Base-by-base conservation (phyloP, 345 rosid genomes). In the Syzygium grande region DNA sequence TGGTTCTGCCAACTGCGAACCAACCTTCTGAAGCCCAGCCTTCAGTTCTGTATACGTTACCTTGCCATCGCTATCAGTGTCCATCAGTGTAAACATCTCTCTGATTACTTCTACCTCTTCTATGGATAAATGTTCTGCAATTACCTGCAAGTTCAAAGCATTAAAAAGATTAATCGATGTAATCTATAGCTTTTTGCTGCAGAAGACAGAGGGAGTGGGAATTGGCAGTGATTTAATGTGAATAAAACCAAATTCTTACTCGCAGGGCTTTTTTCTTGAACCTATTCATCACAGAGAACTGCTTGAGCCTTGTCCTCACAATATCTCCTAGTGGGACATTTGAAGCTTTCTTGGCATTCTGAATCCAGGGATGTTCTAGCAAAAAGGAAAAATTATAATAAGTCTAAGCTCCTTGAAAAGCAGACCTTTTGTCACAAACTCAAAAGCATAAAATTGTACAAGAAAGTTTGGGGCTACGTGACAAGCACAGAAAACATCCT, bases 291-390 rank as follows among this genome's bases (percentile, higher is more conserved):
- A 96, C 87, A 38, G 99, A 96, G 89, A 98, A 98, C 91, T 98
- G 99, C 92, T 92, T 98, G 84, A 98, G 95, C 89, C 99, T 93
- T 58, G 99, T 87, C 93, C 99, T 95, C 86, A 98, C 99, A 29
- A 95, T 93, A 90, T 98, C 99, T 78, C 99, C 99, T 59, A 98
- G 93, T 52, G 98, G 99, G 85, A 98, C 99, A 93, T 96, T 98
- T 22, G 99, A 92, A 89, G 99, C 99, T 90, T 98, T 98, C 95
- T 95, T 98, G 73, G 96, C 93, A 91, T 98, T 94, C 88, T 95
- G 99, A 90, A 96, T 84, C 99, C 99, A 98, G 27, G 99, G 92
- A 88, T 98, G 99, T 61, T 96, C 99, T 98, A 89, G 61, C 88
- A 90, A 68, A 80, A 83, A 78, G 51, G 88, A 84, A 46, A 85